Conservation (phyloP, 2,329 filamentous ascomycete genomes). For the Zarea fungicola region DNA sequence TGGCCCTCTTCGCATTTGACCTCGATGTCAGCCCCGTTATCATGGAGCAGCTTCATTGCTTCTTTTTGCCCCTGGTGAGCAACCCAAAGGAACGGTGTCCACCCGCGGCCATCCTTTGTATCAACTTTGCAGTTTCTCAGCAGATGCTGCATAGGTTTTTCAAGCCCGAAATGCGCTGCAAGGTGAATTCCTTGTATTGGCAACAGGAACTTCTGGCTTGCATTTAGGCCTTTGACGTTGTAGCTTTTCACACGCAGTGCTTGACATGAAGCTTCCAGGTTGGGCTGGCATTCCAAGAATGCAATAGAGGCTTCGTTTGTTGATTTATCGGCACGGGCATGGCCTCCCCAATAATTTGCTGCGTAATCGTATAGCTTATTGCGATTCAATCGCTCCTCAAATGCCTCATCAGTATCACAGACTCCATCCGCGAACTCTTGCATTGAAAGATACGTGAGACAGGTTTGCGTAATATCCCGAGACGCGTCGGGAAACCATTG, state of each 20-base stretch:
- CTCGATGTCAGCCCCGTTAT: background rate
- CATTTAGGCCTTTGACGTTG: background rate
- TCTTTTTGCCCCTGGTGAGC: background rate
- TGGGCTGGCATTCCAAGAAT: background rate
- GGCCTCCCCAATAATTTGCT: conserved; percentile 26
- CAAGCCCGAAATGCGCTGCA: background rate
- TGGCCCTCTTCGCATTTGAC: background rate
- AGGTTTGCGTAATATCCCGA: conserved; percentile 23
- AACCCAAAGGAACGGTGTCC: background rate
- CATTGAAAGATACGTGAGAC: conserved; percentile 33
- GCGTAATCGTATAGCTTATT: conserved; percentile 27
- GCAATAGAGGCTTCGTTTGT: background rate
- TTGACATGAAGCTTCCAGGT: background rate
- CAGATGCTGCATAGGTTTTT: background rate
- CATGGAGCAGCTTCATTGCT: background rate
- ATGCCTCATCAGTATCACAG: conserved; percentile 17
- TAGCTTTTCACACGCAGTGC: background rate
- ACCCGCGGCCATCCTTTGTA: background rate
- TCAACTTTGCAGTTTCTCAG: background rate
- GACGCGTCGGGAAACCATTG: conserved; percentile 29
- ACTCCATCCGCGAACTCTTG: conserved; percentile 21
- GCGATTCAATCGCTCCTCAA: conserved; percentile 18
- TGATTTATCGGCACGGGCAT: conserved; percentile 19
- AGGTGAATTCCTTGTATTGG: background rate
- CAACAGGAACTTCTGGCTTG: background rate